Conservation (phyloP, 148 eudicot genomes). For the Cornus florida region DNA sequence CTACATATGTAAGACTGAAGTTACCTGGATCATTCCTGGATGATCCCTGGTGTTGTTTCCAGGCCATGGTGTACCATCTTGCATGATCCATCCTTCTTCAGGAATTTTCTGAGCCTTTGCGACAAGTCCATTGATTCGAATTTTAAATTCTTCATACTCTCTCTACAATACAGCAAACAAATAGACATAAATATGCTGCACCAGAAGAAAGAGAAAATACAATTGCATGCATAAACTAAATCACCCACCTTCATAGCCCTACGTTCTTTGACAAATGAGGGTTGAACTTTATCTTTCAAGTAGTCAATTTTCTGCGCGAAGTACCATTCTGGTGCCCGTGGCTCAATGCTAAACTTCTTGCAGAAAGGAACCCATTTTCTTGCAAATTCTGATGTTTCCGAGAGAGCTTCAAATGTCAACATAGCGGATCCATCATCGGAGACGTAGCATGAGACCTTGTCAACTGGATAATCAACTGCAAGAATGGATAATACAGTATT, state of each 20-base stretch:
- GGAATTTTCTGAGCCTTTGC: constrained; percentile 42
- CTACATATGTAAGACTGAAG: neutral
- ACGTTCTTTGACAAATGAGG: constrained; percentile 55
- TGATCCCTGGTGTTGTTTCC: constrained; percentile 47
- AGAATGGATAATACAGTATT: constrained; percentile 60
- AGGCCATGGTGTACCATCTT: constrained; percentile 50
- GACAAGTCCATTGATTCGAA: constrained; percentile 44
- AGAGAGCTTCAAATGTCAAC: constrained; percentile 57
- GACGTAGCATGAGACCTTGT: constrained; percentile 62
- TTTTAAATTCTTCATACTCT: constrained; percentile 50
- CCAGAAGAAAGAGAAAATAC: neutral
- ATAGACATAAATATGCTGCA: neutral
- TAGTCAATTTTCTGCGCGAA: constrained; percentile 55
- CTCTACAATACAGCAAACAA: constrained; percentile 28
- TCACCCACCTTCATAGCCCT: constrained; percentile 50
- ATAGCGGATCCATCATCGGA: constrained; percentile 68
- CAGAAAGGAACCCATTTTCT: constrained; percentile 63
- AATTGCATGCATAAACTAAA: neutral
- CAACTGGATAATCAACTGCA: constrained; percentile 66
- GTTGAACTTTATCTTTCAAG: constrained; percentile 49
- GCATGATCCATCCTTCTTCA: constrained; percentile 49
- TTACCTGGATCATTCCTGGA: constrained; percentile 54
- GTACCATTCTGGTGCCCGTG: constrained; percentile 63
- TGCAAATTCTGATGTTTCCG: constrained; percentile 62
- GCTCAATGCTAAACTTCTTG: constrained; percentile 60